A percentile compares a stretch with the other conserved stretches of the same genome.
Evolutionary conservation across 2,329 filamentous ascomycete species (phyloP).

Genomic region (Alternaria viburni): DNA sequence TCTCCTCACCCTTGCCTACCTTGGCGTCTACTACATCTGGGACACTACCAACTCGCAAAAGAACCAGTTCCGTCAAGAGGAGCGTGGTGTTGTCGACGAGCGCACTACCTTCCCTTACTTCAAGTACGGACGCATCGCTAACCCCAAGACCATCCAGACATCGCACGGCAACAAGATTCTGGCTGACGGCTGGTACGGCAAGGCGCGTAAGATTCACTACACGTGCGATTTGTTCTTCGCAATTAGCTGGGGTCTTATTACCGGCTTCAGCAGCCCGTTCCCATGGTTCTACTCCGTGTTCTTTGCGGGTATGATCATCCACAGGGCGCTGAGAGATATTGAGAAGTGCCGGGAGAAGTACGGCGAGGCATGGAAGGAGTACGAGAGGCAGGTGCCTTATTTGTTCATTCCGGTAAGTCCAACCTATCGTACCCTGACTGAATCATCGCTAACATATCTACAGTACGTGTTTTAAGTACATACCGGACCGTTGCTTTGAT

Average conservation of each 20-base stretch:
- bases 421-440: background rate
- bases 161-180: slow-evolving; percentile 77
- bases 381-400: slow-evolving; percentile 80
- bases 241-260: slow-evolving; percentile 78
- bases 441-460: background rate
- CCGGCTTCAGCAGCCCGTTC: slow-evolving; percentile 80
- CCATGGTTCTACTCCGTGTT: slow-evolving; percentile 90
- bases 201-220: slow-evolving; percentile 82
- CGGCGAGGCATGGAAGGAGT: slow-evolving; percentile 81
- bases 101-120: slow-evolving; percentile 88
- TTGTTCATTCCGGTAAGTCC: slow-evolving; percentile 74
- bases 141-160: slow-evolving; percentile 79
- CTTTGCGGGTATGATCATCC: slow-evolving; percentile 79
- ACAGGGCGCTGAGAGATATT: slow-evolving; percentile 78
- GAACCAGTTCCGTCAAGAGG: slow-evolving; percentile 84
- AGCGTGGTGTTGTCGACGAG: slow-evolving; percentile 70
- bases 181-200: slow-evolving; percentile 78
- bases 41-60: slow-evolving; percentile 93
- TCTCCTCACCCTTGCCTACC: slow-evolving; percentile 71
- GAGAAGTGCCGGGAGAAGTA: slow-evolving; percentile 78
- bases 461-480: slow-evolving; percentile 7
- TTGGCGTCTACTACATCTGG: slow-evolving; percentile 90
- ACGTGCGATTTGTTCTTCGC: slow-evolving; percentile 81
- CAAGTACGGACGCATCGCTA: slow-evolving; percentile 83
- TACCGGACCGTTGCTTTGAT: background rate